Percentiles rank a stretch among this genome's conserved stretches.
Evolutionary conservation across 108 stramenopile genomes (phyloP).

Genomic region (Skeletonema costatum): DNA sequence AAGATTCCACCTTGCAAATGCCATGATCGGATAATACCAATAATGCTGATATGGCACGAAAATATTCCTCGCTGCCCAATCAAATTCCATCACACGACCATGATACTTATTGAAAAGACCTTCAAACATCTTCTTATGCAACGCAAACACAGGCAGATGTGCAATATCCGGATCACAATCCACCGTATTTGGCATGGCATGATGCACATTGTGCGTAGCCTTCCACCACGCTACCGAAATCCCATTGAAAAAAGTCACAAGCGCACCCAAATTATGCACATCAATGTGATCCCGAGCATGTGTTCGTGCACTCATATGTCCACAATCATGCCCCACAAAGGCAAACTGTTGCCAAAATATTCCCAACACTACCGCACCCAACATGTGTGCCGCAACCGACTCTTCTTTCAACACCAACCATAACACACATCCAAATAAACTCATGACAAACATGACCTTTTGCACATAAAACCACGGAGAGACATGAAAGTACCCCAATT

Average conservation of each 20-base stretch:
- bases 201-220: slow-evolving; percentile 91
- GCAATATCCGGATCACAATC: slow-evolving; percentile 96
- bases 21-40: slow-evolving; percentile 91
- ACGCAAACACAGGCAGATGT: slow-evolving; percentile 88
- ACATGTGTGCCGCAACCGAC: slow-evolving; percentile 16
- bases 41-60: slow-evolving; percentile 87
- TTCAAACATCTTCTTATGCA: slow-evolving; percentile 70
- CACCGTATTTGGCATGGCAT: slow-evolving; percentile 85
- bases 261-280: slow-evolving; percentile 49
- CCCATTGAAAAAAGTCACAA: slow-evolving; percentile 67
- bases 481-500: slow-evolving; percentile 47
- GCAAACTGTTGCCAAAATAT: slow-evolving; percentile 93
- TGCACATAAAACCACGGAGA: slow-evolving; percentile 34
- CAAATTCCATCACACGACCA: slow-evolving; percentile 61
- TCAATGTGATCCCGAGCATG: slow-evolving; percentile 60
- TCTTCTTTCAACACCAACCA: slow-evolving; percentile 21
- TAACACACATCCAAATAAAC: slow-evolving; percentile 24
- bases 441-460: slow-evolving; percentile 32
- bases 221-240: slow-evolving; percentile 94
- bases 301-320: slow-evolving; percentile 82
- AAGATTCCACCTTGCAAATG: slow-evolving; percentile 84
- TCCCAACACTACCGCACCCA: slow-evolving; percentile 45
- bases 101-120: slow-evolving; percentile 70
- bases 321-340: slow-evolving; percentile 89
- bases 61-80: slow-evolving; percentile 60